Evolutionary conservation across 2,329 filamentous ascomycete genomes (phyloP).

Genomic region (Aspergillus udagawae): DNA sequence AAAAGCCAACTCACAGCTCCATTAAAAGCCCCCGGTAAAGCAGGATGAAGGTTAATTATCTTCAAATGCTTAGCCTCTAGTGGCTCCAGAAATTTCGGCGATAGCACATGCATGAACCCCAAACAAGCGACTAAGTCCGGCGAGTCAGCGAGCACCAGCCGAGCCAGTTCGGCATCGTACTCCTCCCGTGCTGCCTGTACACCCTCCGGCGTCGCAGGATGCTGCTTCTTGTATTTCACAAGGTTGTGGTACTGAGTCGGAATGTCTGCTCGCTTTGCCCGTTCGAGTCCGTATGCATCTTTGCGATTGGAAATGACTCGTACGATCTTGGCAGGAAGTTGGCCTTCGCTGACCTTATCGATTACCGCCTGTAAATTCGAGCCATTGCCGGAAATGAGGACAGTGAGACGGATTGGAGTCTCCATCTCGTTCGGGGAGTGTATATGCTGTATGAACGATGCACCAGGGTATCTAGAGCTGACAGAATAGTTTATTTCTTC

Average conservation of each 20-base stretch:
- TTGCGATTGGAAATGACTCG: slow-evolving; percentile 65
- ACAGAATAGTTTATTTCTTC: not conserved
- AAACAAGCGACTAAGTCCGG: slow-evolving; percentile 77
- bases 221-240: slow-evolving; percentile 67
- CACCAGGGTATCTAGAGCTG: not conserved
- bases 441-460: not conserved
- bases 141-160: slow-evolving; percentile 58
- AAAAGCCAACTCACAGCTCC: slow-evolving; percentile 50
- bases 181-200: slow-evolving; percentile 53
- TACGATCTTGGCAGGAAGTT: slow-evolving; percentile 52
- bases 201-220: slow-evolving; percentile 52
- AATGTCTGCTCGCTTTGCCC: slow-evolving; percentile 59
- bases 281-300: slow-evolving; percentile 60
- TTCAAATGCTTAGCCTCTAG: slow-evolving; percentile 58
- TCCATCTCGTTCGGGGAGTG: slow-evolving; percentile 18
- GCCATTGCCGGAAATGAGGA: slow-evolving; percentile 70
- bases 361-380: slow-evolving; percentile 77
- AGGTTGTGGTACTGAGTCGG: slow-evolving; percentile 79
- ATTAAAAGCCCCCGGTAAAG: slow-evolving; percentile 69
- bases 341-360: slow-evolving; percentile 50
- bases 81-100: slow-evolving; percentile 64
- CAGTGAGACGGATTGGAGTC: slow-evolving; percentile 51
- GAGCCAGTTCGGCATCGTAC: slow-evolving; percentile 73
- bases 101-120: slow-evolving; percentile 85
- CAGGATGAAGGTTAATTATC: slow-evolving; percentile 81